Evolutionary conservation across 352 stramenopile species (phyloP), one percentile per base, ranked within the genome.

Genomic region (Globisporangium lucens): DNA sequence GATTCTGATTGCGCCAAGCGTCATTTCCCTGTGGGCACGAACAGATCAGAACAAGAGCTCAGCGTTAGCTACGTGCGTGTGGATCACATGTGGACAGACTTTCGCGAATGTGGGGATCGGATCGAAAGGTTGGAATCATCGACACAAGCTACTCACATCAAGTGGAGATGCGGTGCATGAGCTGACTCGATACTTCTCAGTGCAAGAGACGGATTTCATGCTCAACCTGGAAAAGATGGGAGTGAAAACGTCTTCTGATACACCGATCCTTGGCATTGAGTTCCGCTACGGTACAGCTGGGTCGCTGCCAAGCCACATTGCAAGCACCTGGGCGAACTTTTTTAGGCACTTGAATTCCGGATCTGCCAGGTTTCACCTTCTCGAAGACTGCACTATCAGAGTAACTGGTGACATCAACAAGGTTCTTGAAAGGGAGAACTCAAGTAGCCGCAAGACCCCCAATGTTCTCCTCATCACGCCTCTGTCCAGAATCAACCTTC

Each of bases 191-290:
- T 83, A 80, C 57, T 66, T 86, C 8, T 62, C 66, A 22, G 69
- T 80, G 7, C 70, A 69, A 20, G 75, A 71, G 20, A 56, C 73
- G 35, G 68, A 87, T 57, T 73, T 89, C 61, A 81, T 89, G 71
- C n/a, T 87, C n/a, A 91, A 80, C 64, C 20, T 86, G 6, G 85
- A 93, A 62, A 86, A 84, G 43, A 66, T 93, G 59, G 67, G 65
- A 8, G 56, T 87, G 13, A 79, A 84, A n/a, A 84, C 75, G 0
- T 89, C 82, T 12, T 61, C 73, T 20, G 53, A 75, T 0, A 73
- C 80, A 46, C 70, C 73, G 22, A 56, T 80, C 6, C 61, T 90
- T 30, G 52, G 60, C 24, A 78, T 90, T 27, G 49, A 75, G n/a
- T 83, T 86, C 68, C 74, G 74, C 57, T 77, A 65, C 3, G 73